Evolutionary conservation across 768 basidiomycete species (phyloP), one percentile per base, ranked within the genome.

Genomic region (Amanita pallidorosea): DNA sequence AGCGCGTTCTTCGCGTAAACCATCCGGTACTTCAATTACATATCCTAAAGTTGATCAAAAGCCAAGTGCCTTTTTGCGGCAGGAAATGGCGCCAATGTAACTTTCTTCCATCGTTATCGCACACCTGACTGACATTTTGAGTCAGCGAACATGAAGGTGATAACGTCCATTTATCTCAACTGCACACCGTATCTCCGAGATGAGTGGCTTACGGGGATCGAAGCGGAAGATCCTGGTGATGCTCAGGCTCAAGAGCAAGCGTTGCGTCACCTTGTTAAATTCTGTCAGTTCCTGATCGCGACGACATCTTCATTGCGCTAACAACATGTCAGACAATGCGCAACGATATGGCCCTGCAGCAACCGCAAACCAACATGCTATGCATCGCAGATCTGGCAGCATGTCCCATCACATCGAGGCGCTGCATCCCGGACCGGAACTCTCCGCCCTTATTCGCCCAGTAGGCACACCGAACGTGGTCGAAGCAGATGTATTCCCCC

Each of bases 131-230:
- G 18, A 51, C 20, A 13, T 47, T n/a, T 17, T 48, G 33, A 29
- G 25, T 40, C 61, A 98, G 95, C 91, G 18, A 99, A 98, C 65
- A 99, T 99, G 96, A 98, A 99, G 68, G 89, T 98, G 51, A 98
- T 99, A 58, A 99, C 96, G 7, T 83, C 94, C 15, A 97, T 99
- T 56, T 99, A 99, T 65, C 73, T 98, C 52, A 96, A 97, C 61
- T 97, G 94, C 63, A 79, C 96, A 48, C 96, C 96, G 7, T 95
- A 98, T 62, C 75, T 99, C 37, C 79, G 95, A 17, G 96, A 99
- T 65, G 96, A 98, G 61, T 99, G 96, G 96, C 74, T 99, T 37
- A 87, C 92, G 11, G 90, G 90, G 1, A 83, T 82, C 12, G 95
- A 98, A 63, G 83, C 89, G 8, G 95, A 98, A 55, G 88, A 89